Base-by-base conservation (phyloP, 2,329 filamentous ascomycete species). In the Penicillium sp. region DNA sequence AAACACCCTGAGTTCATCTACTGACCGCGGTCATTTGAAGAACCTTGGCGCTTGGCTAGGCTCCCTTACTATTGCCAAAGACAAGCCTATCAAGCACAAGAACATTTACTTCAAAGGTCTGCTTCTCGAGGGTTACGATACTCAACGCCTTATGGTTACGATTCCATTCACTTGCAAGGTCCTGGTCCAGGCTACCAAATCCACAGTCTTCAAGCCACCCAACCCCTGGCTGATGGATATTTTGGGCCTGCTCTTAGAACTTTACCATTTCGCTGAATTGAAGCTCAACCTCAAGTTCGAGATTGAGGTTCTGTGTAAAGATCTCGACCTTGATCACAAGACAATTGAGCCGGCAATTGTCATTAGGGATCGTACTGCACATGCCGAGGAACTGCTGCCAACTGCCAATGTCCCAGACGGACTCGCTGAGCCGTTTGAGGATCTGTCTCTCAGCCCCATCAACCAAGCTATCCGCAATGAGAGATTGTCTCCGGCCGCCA, bases 211-310 rank as follows among this genome's bases (percentile, higher is more conserved):
- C 74, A 87, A 84, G 49, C 91, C 92, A 10, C 93, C 93, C 1
- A 99, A 99, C 62, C 93, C 93, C 1, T 99, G 93, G 93, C 71
- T 96, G 37, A 95, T 96, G 88, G 93, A 99, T 62, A 93, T 99
- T 46, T 83, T 99, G 47, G 82, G 88, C 56, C 77, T 97, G 7
- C 79, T 99, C 30, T 88, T 95, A 61, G 95, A 99, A 65, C 79
- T 99, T 3, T 99, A 99, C 64, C 87, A 95, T 64, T 87, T 88
- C 62, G 89, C 89, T 12, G 92, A 96, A 61, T 76, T 99, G 48
- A 97, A 97, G 69, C 80, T 99, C 31, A 97, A 97, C 60, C 84
- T 95, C 43, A 99, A 97, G 63, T 99, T 99, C 61, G 93, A 99
- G 70, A 97, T 99, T 50, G 93, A 99, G 70, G 91, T 99, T 22